These are phyloP conservation scores for Trypanosoma brucei DNA, from an alignment of 208 protist species.

Conservation along the genomic window DNA sequence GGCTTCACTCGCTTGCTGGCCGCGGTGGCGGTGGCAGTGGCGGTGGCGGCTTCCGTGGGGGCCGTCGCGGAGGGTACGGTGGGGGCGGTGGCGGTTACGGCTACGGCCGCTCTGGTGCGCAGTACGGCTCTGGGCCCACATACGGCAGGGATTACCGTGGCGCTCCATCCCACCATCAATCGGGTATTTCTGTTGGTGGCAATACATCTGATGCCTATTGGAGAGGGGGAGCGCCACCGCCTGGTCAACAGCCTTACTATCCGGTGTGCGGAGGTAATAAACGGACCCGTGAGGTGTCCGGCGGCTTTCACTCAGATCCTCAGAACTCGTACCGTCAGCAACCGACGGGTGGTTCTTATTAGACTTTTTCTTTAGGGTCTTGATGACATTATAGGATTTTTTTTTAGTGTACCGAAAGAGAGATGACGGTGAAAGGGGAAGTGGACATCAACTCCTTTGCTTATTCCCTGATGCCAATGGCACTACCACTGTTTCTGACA, in stretches of 20 bases:
- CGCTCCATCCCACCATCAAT: background rate
- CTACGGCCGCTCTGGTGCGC: slow-evolving; percentile 15
- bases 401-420: too few species aligned
- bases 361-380: too few species aligned
- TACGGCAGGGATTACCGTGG: background rate
- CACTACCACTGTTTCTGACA: too few species aligned
- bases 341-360: background rate
- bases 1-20: slow-evolving; percentile 50
- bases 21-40: slow-evolving; percentile 24
- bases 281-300: background rate
- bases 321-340: background rate
- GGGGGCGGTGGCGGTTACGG: slow-evolving; percentile 26
- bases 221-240: background rate
- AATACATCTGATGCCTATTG: background rate
- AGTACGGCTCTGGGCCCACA: slow-evolving; percentile 2
- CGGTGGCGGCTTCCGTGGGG: background rate
- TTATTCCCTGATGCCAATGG: too few species aligned
- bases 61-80: slow-evolving; percentile 27
- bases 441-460: too few species aligned
- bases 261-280: slow-evolving; percentile 2
- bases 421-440: too few species aligned
- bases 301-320: background rate
- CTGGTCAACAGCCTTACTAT: background rate
- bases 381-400: too few species aligned
- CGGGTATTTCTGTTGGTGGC: background rate